phyloP scores from a whole-genome alignment of 148 eudicot species.

The Tetragonia tetragonoides region DNA sequence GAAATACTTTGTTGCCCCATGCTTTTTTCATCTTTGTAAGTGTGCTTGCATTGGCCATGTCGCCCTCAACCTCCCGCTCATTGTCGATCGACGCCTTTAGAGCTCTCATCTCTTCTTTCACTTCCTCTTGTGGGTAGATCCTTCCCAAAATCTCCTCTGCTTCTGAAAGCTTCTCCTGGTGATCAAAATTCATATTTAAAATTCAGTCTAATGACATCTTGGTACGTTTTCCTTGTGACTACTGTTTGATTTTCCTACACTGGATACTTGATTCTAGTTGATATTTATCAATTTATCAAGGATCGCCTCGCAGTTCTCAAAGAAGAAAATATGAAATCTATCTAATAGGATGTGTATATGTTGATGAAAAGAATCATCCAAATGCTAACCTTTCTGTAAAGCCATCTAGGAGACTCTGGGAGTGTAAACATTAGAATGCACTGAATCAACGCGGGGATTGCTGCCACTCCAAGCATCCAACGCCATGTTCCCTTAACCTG shows the following conservation, averaged over 20 bases:
- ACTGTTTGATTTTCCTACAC: too few relatives aligned
- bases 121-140: conserved; percentile 64
- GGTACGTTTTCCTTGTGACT: too few relatives aligned
- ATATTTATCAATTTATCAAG: too few relatives aligned
- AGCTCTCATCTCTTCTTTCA: conserved; percentile 58
- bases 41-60: conserved; percentile 33
- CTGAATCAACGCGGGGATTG: conserved; percentile 60
- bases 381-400: conserved; percentile 47
- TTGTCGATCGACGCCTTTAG: conserved; percentile 50
- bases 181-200: neutral
- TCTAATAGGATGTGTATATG: too few relatives aligned
- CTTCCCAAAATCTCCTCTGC: conserved; percentile 64
- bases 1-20: conserved; percentile 48
- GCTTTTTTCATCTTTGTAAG: conserved; percentile 49
- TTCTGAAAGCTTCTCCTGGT: conserved; percentile 50
- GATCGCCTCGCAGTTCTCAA: too few relatives aligned
- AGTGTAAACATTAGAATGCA: conserved; percentile 58
- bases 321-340: too few relatives aligned
- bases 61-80: conserved; percentile 47
- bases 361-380: neutral
- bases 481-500: conserved; percentile 59
- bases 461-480: conserved; percentile 87
- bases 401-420: conserved; percentile 84
- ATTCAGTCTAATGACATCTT: neutral
- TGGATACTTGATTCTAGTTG: too few relatives aligned